phyloP scores from a whole-genome alignment of 345 rosid genomes.

The Excoecaria agallocha region DNA sequence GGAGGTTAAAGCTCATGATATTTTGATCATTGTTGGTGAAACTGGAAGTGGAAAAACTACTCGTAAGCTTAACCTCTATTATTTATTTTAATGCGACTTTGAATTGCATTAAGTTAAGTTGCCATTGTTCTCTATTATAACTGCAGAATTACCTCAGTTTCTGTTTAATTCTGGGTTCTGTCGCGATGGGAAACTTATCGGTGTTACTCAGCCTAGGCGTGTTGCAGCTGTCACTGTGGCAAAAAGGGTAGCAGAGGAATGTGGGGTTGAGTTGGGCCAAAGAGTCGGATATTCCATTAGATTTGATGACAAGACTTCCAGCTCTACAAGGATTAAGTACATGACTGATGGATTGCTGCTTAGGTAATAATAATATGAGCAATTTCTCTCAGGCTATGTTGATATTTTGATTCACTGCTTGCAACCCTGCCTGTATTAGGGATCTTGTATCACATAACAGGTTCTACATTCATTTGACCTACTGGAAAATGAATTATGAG shows the following conservation, averaged over 20 bases:
- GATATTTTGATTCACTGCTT: not conserved
- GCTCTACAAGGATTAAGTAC: constrained; percentile 72
- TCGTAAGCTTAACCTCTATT: constrained; percentile 42
- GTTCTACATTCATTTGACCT: too few species aligned
- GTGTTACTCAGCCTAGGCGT: constrained; percentile 88
- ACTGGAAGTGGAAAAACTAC: constrained; percentile 98
- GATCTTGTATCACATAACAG: too few species aligned
- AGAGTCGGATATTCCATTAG: constrained; percentile 83
- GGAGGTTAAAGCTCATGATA: constrained; percentile 60
- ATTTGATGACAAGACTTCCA: constrained; percentile 72
- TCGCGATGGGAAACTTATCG: constrained; percentile 63
- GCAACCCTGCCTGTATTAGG: not conserved
- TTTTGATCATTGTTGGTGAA: constrained; percentile 84
- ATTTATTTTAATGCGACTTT: constrained; percentile 1
- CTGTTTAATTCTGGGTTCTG: constrained; percentile 71
- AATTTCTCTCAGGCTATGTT: not conserved
- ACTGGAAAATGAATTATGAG: too few species aligned
- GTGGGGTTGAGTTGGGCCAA: constrained; percentile 69
- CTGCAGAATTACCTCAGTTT: constrained; percentile 81
- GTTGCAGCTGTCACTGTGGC: constrained; percentile 93
- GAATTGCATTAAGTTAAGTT: not conserved
- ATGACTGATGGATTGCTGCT: constrained; percentile 88
- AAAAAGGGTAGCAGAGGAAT: constrained; percentile 85
- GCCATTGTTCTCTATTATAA: not conserved
- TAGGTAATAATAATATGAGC: constrained; percentile 37